Evolutionary conservation across 2,329 filamentous ascomycete species (phyloP).

Genomic region (Talaromyces albobiverticillius): DNA sequence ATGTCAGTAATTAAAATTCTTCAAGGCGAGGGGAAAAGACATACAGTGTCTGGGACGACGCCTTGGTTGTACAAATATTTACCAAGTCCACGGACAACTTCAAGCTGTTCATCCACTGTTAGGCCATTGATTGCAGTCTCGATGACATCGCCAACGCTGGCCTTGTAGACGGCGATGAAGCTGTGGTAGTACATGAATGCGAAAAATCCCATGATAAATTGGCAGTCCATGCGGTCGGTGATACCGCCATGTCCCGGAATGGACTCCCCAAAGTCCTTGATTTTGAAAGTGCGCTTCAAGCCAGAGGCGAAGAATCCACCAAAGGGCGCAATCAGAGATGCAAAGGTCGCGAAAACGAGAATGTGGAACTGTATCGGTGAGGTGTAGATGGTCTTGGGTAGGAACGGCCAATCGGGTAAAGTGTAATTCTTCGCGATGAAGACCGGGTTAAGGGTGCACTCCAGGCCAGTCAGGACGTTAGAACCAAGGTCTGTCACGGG

Average conservation of each 20-base stretch:
- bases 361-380: slow-evolving; percentile 93
- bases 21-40: slow-evolving; percentile 14
- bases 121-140: slow-evolving; percentile 91
- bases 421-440: slow-evolving; percentile 76
- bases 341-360: slow-evolving; percentile 84
- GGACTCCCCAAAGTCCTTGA: slow-evolving; percentile 98
- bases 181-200: slow-evolving; percentile 98
- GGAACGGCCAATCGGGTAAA: slow-evolving; percentile 69
- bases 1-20: slow-evolving; percentile 16
- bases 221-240: slow-evolving; percentile 98
- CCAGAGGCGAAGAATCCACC: slow-evolving; percentile 98
- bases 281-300: slow-evolving; percentile 97
- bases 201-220: slow-evolving; percentile 99
- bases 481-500: slow-evolving; percentile 94
- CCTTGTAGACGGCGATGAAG: slow-evolving; percentile 88
- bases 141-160: slow-evolving; percentile 79
- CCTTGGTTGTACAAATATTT: slow-evolving; percentile 66
- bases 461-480: slow-evolving; percentile 84
- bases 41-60: slow-evolving; percentile 53
- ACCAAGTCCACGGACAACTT: slow-evolving; percentile 62
- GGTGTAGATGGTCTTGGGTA: slow-evolving; percentile 69
- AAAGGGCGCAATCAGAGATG: slow-evolving; percentile 93
- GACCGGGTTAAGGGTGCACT: slow-evolving; percentile 87
- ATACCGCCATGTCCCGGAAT: slow-evolving; percentile 98
- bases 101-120: slow-evolving; percentile 81